Conservation (phyloP, 2,329 filamentous ascomycete genomes). For the Colletotrichum sp. region DNA sequence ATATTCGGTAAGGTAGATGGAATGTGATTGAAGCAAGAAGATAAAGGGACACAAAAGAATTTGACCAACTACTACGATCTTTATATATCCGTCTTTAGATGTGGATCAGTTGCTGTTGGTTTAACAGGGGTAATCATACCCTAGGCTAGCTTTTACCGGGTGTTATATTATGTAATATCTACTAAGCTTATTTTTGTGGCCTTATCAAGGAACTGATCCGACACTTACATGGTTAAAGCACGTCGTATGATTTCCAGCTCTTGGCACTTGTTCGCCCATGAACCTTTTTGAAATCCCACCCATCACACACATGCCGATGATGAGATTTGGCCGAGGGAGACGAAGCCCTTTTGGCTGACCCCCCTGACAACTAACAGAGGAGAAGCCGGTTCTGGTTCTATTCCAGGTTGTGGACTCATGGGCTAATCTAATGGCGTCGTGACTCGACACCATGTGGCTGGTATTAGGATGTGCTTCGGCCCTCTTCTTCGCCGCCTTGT, state of each 20-base stretch:
- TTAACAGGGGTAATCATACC: neutral
- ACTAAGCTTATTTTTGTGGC: neutral
- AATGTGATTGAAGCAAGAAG: neutral
- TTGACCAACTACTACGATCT: neutral
- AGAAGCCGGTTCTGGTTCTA: neutral
- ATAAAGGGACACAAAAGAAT: neutral
- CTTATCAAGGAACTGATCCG: neutral
- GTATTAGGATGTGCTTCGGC: neutral
- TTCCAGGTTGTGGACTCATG: neutral
- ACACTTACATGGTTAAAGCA: neutral
- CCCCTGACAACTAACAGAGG: neutral
- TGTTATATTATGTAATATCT: neutral
- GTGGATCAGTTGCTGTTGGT: neutral
- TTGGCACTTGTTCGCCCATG: neutral
- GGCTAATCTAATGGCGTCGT: neutral
- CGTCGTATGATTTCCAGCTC: neutral
- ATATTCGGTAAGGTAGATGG: neutral
- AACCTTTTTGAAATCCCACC: neutral
- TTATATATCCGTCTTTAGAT: neutral
- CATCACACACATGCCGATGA: neutral
- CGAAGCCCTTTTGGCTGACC: neutral
- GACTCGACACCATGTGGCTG: neutral
- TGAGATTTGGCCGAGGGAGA: neutral
- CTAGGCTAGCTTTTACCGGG: neutral
- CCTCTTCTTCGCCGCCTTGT: neutral